Evolutionary conservation across 208 protist genomes (phyloP), one percentile per base, ranked within the genome.

Genomic region (Angomonas ambiguus): DNA sequence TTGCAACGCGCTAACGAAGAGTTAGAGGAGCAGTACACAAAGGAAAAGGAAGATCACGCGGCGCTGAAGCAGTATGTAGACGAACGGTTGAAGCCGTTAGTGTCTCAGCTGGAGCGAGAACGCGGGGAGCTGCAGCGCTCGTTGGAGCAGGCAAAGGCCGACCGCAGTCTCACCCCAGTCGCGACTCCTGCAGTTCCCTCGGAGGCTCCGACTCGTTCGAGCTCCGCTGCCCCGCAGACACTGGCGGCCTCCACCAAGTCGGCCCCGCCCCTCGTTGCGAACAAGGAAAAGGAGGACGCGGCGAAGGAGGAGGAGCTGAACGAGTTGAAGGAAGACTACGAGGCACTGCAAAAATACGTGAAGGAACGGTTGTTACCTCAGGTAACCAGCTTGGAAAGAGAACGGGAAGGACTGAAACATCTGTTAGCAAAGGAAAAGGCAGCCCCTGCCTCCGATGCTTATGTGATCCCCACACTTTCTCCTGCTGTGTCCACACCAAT

Each of bases 91-190:
- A 66, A 71, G 60, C 64, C 71, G 20, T 3, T 28, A 45, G 2
- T 71, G 8, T n/a, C 34, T 28, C 1, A 32, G 33, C 20, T 56
- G 24, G 18, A 58, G 55, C 16, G 66, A 8, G 31, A 28, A 22
- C 2, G 51, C 33, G 53, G 45, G 13, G 77, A 82, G 58, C 41
- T 77, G 59, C 62, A 82, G 62, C 8, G 65, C 18, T 65, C 76
- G 25, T 62, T 81, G 0, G 57, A 51, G 16, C 61, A 59, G 3
- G 34, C 51, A 13, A 67, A 74, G 34, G 65, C 71, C 5, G 61
- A 77, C 4, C 30, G 73, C 13, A 60, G 30, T 22, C 67, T 77
- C 0, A 67, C 56, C 4, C 61, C 71, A 41, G 48, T 58, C 2
- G 68, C 51, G 18, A 53, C 45, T n/a, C 45, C 45, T 24, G 24